Base-by-base conservation (phyloP, 352 stramenopile species). In the Phytophthora tentaculata region DNA sequence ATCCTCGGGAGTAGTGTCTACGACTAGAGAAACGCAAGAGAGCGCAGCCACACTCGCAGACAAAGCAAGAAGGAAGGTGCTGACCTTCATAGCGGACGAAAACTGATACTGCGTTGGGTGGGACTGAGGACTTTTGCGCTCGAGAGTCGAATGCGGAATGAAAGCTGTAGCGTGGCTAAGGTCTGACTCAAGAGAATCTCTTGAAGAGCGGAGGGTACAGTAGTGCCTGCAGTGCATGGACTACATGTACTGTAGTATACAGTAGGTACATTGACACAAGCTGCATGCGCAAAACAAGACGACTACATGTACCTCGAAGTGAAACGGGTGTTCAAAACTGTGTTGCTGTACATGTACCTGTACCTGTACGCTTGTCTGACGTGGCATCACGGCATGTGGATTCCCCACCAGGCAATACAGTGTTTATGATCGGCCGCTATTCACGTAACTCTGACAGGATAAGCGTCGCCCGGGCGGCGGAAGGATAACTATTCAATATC, bases 1-100 rank as follows among this genome's bases (percentile, higher is more conserved):
- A 17, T 76, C 74, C n/a, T 79, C 61, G 9, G 79, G 79, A 0
- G 79, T 68, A 16, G 77, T 67, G 48, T 80, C 68, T 22, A 86
- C 79, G 52, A 81, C 68, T 53, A 86, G 71, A 29, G 79, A 69
- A 37, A 39, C 67, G 14, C 67, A 68, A 29, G 22, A 51, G 37
- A 79, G n/a, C 8, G 62, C 55, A 10, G 58, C 43, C 32, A 74
- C 22, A 28, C 47, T 65, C 17, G 37, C 53, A n/a, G 70, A 43
- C 28, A 71, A 28, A 20, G 53, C 29, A 37, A 76, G 14, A 39
- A 71, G 20, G 16, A 74, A 52, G 24, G 71, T 32, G 48, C 24
- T 61, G 37, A 56, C 68, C 71, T 79, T 76, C 71, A 79, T 79
- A 24, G 13, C 9, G 26, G 5, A 47, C 7, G 50, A 22, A n/a